These are phyloP conservation scores for Triticum timopheevii DNA, from an alignment of 176 grass and related monocot genomes.

Conservation along the genomic window DNA sequence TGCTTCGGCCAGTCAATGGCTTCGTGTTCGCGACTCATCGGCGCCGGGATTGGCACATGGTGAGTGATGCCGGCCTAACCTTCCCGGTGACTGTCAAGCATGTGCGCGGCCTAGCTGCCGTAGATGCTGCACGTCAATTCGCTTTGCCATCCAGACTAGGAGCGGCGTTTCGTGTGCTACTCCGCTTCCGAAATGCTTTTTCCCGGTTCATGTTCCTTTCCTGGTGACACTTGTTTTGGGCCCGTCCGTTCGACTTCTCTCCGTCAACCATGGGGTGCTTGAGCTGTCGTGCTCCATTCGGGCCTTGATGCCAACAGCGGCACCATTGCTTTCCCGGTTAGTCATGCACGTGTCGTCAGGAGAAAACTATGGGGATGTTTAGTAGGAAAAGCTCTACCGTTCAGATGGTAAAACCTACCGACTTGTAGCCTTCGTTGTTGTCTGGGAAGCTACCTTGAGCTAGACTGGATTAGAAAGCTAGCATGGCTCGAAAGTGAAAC, in stretches of 20 bases:
- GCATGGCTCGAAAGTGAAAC: too few species aligned
- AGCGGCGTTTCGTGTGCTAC: neutral
- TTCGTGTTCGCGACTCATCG: too few species aligned
- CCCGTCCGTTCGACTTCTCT: neutral
- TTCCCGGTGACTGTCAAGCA: neutral
- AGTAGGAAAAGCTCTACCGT: too few species aligned
- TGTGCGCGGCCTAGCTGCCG: neutral
- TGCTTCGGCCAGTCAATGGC: too few species aligned
- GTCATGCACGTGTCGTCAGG: neutral
- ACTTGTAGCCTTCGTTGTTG: neutral
- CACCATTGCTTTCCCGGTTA: neutral
- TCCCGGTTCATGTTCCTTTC: neutral
- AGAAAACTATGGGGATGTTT: neutral
- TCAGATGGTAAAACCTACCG: neutral
- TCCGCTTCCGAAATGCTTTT: neutral
- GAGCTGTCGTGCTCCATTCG: neutral
- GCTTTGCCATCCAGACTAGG: neutral
- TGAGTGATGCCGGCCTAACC: slow-evolving; percentile 22
- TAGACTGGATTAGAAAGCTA: neutral
- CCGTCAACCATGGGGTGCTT: neutral
- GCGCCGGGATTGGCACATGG: neutral
- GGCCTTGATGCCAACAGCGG: neutral
- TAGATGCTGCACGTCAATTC: neutral
- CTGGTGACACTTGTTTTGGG: neutral
- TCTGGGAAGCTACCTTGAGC: neutral